A percentile compares a stretch with the other conserved stretches of the same genome.
These are phyloP conservation scores for Tulasnella sp. DNA, from an alignment of 768 basidiomycete species.

Conservation along the genomic window DNA sequence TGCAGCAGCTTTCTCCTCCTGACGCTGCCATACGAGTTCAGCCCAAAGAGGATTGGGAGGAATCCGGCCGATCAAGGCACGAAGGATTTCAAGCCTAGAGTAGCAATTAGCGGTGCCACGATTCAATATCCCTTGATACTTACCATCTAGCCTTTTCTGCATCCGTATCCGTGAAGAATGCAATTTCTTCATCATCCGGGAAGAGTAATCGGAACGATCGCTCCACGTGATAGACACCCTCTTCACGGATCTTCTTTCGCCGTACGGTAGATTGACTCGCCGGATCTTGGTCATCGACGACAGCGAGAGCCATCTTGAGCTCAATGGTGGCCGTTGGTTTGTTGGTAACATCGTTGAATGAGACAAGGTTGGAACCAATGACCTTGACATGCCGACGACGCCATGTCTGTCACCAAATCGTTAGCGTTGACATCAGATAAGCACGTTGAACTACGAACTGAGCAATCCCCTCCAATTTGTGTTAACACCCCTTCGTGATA, in stretches of 20 bases:
- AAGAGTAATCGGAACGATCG: slow-evolving; percentile 80
- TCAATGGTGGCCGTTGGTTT: slow-evolving; percentile 83
- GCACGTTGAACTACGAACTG: slow-evolving; percentile 33
- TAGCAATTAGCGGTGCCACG: not conserved
- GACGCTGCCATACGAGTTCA: slow-evolving; percentile 77
- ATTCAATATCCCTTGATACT: slow-evolving; percentile 22
- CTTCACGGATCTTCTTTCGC: slow-evolving; percentile 43
- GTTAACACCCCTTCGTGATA: slow-evolving; percentile 90
- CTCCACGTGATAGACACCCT: slow-evolving; percentile 56
- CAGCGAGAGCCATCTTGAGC: slow-evolving; percentile 63
- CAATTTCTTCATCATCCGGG: slow-evolving; percentile 60
- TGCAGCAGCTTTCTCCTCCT: slow-evolving; percentile 33
- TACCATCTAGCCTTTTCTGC: slow-evolving; percentile 82
- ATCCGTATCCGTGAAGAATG: slow-evolving; percentile 85
- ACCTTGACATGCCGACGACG: slow-evolving; percentile 72
- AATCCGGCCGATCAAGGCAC: slow-evolving; percentile 75
- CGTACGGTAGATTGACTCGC: slow-evolving; percentile 17
- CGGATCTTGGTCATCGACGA: slow-evolving; percentile 62
- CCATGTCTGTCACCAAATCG: slow-evolving; percentile 44
- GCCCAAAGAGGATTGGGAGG: slow-evolving; percentile 91
- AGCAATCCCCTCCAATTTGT: slow-evolving; percentile 87
- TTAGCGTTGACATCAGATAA: not conserved
- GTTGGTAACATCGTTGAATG: slow-evolving; percentile 89
- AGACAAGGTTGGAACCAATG: slow-evolving; percentile 73
- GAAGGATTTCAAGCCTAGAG: slow-evolving; percentile 70